Conservation (phyloP, 345 rosid genomes). For the Zanthoxylum bungeanum region DNA sequence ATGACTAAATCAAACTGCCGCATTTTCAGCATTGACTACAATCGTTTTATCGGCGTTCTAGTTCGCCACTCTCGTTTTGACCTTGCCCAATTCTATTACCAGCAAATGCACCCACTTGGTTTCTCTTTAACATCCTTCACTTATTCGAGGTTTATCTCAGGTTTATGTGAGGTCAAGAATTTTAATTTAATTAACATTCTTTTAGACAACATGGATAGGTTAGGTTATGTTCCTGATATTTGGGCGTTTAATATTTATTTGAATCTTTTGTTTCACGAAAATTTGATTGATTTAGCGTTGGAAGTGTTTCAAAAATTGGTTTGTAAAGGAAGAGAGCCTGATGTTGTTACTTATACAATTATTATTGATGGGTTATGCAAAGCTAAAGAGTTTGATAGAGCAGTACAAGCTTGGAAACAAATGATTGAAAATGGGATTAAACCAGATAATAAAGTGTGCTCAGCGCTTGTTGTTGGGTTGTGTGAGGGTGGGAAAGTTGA, state of each 20-base stretch:
- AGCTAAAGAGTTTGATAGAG: slow-evolving; percentile 47
- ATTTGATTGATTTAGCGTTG: slow-evolving; percentile 47
- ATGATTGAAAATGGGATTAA: slow-evolving; percentile 58
- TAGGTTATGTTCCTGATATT: slow-evolving; percentile 63
- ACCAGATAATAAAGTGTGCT: slow-evolving; percentile 65
- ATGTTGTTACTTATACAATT: slow-evolving; percentile 82
- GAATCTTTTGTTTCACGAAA: slow-evolving; percentile 63
- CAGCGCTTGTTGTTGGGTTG: slow-evolving; percentile 62
- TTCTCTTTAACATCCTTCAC: slow-evolving; percentile 81
- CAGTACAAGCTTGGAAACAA: slow-evolving; percentile 55
- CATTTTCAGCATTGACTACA: slow-evolving; percentile 71
- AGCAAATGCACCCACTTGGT: slow-evolving; percentile 59
- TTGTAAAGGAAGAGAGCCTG: slow-evolving; percentile 68
- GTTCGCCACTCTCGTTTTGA: slow-evolving; percentile 61
- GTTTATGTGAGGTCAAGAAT: slow-evolving; percentile 62
- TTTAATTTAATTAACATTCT: slow-evolving; percentile 55
- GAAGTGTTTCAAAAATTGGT: slow-evolving; percentile 56
- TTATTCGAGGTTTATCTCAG: slow-evolving; percentile 89
- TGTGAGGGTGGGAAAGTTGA: slow-evolving; percentile 75
- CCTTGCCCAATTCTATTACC: slow-evolving; percentile 60
- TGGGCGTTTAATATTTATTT: slow-evolving; percentile 82
- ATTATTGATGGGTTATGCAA: slow-evolving; percentile 67
- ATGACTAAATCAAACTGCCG: slow-evolving; percentile 78
- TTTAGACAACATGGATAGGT: slow-evolving; percentile 63
- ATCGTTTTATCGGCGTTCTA: slow-evolving; percentile 81